Conservation (phyloP, 2,329 filamentous ascomycete genomes). For the Orbilia brochopaga region DNA sequence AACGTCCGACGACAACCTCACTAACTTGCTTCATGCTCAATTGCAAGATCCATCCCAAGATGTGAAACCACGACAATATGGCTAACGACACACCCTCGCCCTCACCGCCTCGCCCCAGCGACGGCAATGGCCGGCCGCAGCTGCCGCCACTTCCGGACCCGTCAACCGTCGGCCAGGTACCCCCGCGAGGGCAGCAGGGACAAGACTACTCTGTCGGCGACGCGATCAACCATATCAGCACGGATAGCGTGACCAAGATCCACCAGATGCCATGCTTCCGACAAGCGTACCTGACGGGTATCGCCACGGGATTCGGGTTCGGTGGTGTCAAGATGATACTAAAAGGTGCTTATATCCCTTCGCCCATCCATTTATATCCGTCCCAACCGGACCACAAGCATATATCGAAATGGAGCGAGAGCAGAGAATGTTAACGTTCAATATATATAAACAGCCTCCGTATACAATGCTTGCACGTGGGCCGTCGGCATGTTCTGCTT, state of each 20-base stretch:
- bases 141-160: constrained; percentile 38
- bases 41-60: constrained; percentile 6
- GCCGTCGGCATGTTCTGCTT: constrained; percentile 78
- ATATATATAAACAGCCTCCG: constrained; percentile 61
- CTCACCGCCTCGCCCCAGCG: not conserved
- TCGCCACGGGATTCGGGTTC: constrained; percentile 76
- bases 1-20: constrained; percentile 4
- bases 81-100: constrained; percentile 22
- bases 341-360: constrained; percentile 66
- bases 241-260: constrained; percentile 66
- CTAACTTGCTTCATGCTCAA: not conserved
- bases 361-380: not conserved
- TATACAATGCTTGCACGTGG: constrained; percentile 79
- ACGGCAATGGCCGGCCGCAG: not conserved
- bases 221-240: constrained; percentile 36
- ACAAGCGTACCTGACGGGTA: constrained; percentile 81
- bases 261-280: constrained; percentile 83
- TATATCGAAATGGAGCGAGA: not conserved
- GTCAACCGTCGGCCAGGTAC: constrained; percentile 40
- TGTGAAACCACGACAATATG: constrained; percentile 30
- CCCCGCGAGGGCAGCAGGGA: constrained; percentile 22
- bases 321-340: constrained; percentile 76
- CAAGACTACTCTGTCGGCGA: constrained; percentile 13
- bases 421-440: constrained; percentile 28
- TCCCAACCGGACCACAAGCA: not conserved